Conservation (phyloP, 2,329 filamentous ascomycete genomes). For the Paraconiothyrium brasiliense region DNA sequence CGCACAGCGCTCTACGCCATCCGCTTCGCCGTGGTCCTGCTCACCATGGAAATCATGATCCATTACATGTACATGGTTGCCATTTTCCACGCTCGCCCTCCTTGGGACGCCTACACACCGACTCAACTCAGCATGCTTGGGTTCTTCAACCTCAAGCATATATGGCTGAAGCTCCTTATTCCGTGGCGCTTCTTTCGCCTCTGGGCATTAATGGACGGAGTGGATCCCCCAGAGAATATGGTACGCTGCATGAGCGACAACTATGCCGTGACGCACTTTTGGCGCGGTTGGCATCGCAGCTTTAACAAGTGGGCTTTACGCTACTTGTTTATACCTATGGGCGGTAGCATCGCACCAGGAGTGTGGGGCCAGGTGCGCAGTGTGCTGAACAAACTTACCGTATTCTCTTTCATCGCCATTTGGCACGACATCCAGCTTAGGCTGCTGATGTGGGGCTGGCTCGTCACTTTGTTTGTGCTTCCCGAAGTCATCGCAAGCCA, state of each 20-base stretch:
- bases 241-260: constrained; percentile 95
- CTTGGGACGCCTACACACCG: constrained; percentile 85
- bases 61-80: constrained; percentile 95
- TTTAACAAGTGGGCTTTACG: constrained; percentile 95
- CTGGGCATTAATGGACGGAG: constrained; percentile 89
- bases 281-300: constrained; percentile 94
- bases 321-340: constrained; percentile 93
- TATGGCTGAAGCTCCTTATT: constrained; percentile 96
- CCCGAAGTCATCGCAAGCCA: constrained; percentile 80
- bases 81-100: constrained; percentile 81
- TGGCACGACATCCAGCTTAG: constrained; percentile 97
- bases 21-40: constrained; percentile 80
- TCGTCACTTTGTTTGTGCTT: constrained; percentile 91
- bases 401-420: constrained; percentile 96
- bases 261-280: constrained; percentile 89
- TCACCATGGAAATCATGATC: constrained; percentile 85
- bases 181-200: constrained; percentile 99
- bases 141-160: constrained; percentile 95
- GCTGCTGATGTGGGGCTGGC: constrained; percentile 95
- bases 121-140: constrained; percentile 89
- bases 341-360: constrained; percentile 65
- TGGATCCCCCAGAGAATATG: constrained; percentile 99
- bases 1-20: constrained; percentile 84
- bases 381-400: constrained; percentile 78
- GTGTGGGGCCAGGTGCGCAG: constrained; percentile 62